Percentiles rank a stretch among this genome's conserved stretches.
Evolutionary conservation across 106 monocot genomes (phyloP).

Genomic region (Dendrobium chrysotoxum): DNA sequence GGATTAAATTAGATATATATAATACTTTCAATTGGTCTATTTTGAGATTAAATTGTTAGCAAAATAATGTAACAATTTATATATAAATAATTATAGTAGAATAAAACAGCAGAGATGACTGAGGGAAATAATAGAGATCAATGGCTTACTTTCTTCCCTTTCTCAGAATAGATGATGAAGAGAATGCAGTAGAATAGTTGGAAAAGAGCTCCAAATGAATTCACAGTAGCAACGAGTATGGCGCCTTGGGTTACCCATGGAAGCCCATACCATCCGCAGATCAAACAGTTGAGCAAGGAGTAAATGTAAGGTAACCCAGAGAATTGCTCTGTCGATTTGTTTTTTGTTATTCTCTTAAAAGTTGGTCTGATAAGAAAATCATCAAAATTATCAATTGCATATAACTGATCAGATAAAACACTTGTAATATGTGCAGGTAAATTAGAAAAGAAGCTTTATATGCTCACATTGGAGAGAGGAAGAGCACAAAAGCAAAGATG

Average conservation of each 20-base stretch:
- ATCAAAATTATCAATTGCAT: no score
- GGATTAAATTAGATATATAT: no score
- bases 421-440: background rate
- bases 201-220: conserved; percentile 71
- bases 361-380: conserved; percentile 34
- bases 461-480: conserved; percentile 84
- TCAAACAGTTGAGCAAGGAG: conserved; percentile 36
- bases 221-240: conserved; percentile 71
- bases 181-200: conserved; percentile 56
- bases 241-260: conserved; percentile 70
- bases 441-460: background rate
- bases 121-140: no score
- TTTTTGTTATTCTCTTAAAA: conserved; percentile 63
- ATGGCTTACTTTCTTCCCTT: conserved; percentile 29
- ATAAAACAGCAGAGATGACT: no score
- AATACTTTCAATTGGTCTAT: no score
- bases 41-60: no score
- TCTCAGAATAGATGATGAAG: conserved; percentile 59
- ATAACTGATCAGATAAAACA: background rate
- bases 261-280: conserved; percentile 86
- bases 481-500: conserved; percentile 73
- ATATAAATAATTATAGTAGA: no score
- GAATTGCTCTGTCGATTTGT: conserved; percentile 77
- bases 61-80: no score
- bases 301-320: conserved; percentile 18